phyloP scores from a whole-genome alignment of 331 rosid species.

The Acacia concinna region DNA sequence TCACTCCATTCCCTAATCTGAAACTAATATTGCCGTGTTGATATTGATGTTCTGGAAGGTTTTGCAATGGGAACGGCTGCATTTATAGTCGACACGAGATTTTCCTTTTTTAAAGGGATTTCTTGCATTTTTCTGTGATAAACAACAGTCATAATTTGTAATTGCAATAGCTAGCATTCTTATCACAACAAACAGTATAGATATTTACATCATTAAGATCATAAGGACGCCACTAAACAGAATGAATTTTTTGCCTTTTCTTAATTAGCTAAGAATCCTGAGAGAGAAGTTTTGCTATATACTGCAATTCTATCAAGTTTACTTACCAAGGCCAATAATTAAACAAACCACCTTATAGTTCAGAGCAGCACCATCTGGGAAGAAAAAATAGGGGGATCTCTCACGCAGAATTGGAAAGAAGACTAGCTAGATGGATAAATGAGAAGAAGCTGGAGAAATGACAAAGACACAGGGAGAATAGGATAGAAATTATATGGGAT shows the following conservation, averaged over 20 bases:
- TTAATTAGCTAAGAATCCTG: background rate
- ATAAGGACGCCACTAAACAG: background rate
- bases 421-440: too few species aligned
- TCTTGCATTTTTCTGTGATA: background rate
- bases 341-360: background rate
- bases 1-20: too few species aligned
- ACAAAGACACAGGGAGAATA: background rate
- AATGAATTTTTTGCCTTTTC: background rate
- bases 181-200: background rate
- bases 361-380: background rate
- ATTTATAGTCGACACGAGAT: background rate
- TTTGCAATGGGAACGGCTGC: background rate
- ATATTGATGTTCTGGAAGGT: background rate
- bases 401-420: background rate
- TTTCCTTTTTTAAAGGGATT: background rate
- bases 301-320: background rate
- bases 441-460: background rate
- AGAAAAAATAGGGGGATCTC: background rate
- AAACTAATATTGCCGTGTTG: too few species aligned
- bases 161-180: background rate
- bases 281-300: background rate
- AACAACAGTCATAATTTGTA: background rate
- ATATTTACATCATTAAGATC: background rate
- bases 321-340: background rate
- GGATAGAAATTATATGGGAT: background rate